Base-by-base conservation (phyloP, 345 rosid genomes). In the Hibiscus trionum region DNA sequence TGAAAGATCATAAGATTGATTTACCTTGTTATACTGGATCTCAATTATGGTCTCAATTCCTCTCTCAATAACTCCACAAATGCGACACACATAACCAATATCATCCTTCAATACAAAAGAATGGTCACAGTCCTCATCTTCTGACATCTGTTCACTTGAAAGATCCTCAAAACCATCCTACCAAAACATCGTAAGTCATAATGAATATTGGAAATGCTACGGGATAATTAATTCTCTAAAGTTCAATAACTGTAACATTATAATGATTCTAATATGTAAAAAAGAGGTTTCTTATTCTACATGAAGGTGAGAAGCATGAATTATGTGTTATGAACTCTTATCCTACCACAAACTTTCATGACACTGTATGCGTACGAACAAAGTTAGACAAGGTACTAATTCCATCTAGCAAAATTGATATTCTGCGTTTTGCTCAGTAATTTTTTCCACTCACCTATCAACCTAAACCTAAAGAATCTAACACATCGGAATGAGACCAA, bases 81-180 rank as follows among this genome's bases (percentile, higher is more conserved):
- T 80, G 33, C 96, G 96, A 82, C 99, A 95, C 55, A 92, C 99
- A 82, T 80, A 86, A n/a, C 99, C 99, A 62, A 95, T 76, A 58
- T 95, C 99, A 67, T 95, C 99, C 88, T 79, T 90, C 77, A 95
- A 74, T 62, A 92, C 79, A 77, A 81, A 92, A 16, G 88, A 86
- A 77, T 95, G 97, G 26, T 89, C 93, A 74, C 99, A 95, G 42
- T 78, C 84, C 52, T 85, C 91, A 62, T 75, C 90, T 65, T 85
- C 88, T 71, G 71, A 69, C 76, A 65, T 72, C 69, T 65, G 73
- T 46, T 85, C 91, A 72, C 83, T 83, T 0, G 79, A 70, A 80
- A 78, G 82, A 74, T 84, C 84, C 50, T 79, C 86, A 35, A 67
- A 70, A 61, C 31, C 81, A 75, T 88, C 88, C 96, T 95, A 72